These are phyloP conservation scores for Ogataea neopini DNA, from an alignment of 805 yeast genomes.

Conservation along the genomic window DNA sequence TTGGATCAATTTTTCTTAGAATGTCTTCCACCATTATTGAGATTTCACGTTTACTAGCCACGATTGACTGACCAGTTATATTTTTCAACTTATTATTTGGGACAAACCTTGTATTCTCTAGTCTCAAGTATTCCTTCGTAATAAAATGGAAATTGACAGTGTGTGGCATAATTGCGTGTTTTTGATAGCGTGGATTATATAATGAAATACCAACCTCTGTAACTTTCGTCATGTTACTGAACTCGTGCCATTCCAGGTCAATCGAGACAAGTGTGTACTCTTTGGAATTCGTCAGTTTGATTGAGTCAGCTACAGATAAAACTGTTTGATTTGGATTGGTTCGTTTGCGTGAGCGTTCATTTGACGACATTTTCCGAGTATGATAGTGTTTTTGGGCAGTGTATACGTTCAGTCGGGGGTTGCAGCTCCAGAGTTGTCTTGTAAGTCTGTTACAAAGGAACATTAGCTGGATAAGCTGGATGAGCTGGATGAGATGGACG, in stretches of 20 bases:
- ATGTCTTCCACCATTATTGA: slow-evolving; percentile 17
- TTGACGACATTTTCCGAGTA: not conserved
- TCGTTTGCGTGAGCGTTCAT: not conserved
- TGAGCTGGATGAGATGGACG: not conserved
- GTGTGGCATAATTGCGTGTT: slow-evolving; percentile 33
- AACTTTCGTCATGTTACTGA: slow-evolving; percentile 16
- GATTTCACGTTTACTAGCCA: slow-evolving; percentile 20
- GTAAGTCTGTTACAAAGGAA: not conserved
- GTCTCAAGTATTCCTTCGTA: slow-evolving; percentile 23
- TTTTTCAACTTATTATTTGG: slow-evolving; percentile 31
- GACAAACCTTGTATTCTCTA: slow-evolving; percentile 27
- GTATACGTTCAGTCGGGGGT: not conserved
- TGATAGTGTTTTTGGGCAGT: not conserved
- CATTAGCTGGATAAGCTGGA: not conserved
- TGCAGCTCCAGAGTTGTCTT: not conserved
- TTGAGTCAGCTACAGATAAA: slow-evolving; percentile 27
- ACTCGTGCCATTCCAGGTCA: slow-evolving; percentile 29
- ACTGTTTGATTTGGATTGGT: not conserved
- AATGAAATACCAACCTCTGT: slow-evolving; percentile 33
- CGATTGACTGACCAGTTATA: slow-evolving; percentile 31
- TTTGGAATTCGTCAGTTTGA: slow-evolving; percentile 25
- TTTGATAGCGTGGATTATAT: slow-evolving; percentile 34
- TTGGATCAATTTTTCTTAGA: slow-evolving; percentile 16
- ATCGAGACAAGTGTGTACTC: slow-evolving; percentile 27
- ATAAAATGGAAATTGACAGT: slow-evolving; percentile 31